Base-by-base conservation (phyloP, 306 rosid species). In the Prunus kanzakura region DNA sequence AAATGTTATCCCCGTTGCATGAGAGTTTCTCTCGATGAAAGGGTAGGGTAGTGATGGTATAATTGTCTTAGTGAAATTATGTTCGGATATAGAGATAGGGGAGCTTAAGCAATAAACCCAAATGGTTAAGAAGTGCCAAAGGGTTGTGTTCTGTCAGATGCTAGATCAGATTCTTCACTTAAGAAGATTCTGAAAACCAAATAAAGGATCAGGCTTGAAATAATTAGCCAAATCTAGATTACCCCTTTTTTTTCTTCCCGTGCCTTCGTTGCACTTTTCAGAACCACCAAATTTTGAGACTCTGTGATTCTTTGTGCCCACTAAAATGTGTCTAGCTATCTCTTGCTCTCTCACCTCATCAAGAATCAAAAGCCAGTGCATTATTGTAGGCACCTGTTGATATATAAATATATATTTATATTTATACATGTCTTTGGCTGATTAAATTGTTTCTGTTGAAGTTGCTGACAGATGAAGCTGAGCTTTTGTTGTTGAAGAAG, bases 401-500 rank as follows among this genome's bases (percentile, higher is more conserved):
- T 4, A 23, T 20, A 47, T 11, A 47, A 47, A 47, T 47, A 32
- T 12, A 47, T 38, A 38, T 38, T 4, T 38, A 38, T 38, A 38
- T 38, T 38, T 38, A 38, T 38, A 38, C 13, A 0, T 60, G 1
- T 32, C 65, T 66, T 38, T 15, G 70, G 57, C 74, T 22, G 68
- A 67, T 82, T 60, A 6, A 84, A 83, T 87, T 84, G 85, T 76
- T 72, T 86, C 74, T 76, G 80, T 81, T 80, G 61, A 72, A 84
- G 79, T 82, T 81, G 89, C 87, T 84, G 97, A 76, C 83, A 85
- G 55, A 87, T 69, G 38, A 91, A 86, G 89, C 87, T 72, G 80
- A 80, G 67, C 23, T 72, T 38, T 38, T 63, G 30, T 3, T 1
- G 57, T 84, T 52, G 84, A 81, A 81, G 80, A 18, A 52, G 57